A percentile compares a stretch with the other conserved stretches of the same genome.
Evolutionary conservation across 1,139 yeast genomes (phyloP).

Genomic region (Pichia sp.): DNA sequence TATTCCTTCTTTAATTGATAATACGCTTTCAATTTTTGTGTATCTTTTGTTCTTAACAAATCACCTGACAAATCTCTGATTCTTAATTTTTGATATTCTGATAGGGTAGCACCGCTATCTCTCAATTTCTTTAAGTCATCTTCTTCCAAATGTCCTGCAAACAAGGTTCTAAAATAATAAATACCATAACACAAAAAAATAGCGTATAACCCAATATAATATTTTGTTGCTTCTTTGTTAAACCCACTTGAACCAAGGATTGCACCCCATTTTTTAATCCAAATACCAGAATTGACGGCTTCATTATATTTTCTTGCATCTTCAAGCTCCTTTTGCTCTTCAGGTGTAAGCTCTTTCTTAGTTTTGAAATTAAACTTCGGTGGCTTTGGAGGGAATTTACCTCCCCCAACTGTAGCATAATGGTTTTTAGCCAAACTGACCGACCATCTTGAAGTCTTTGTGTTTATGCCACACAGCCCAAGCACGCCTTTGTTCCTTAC

Average conservation of each 20-base stretch:
- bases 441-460: background rate
- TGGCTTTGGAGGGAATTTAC: conserved; percentile 13
- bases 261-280: conserved; percentile 39
- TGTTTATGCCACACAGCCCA: background rate
- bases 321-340: conserved; percentile 24
- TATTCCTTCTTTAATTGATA: conserved; percentile 46
- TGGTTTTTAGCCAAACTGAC: background rate
- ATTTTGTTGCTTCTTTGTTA: conserved; percentile 43
- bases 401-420: background rate
- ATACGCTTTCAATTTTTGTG: conserved; percentile 39
- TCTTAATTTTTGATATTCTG: conserved; percentile 60
- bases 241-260: conserved; percentile 38
- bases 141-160: conserved; percentile 58
- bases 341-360: conserved; percentile 24
- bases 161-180: conserved; percentile 61
- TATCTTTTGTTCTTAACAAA: conserved; percentile 34
- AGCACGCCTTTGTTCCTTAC: background rate
- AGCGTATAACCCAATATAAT: conserved; percentile 52
- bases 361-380: conserved; percentile 23
- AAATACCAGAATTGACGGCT: conserved; percentile 29
- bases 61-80: conserved; percentile 49
- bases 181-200: conserved; percentile 54
- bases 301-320: conserved; percentile 25
- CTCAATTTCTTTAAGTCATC: conserved; percentile 38
- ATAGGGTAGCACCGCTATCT: conserved; percentile 38